Percentiles rank a stretch among this genome's conserved stretches.
These are phyloP conservation scores for Acacia confusa DNA, from an alignment of 306 rosid species.

Conservation along the genomic window DNA sequence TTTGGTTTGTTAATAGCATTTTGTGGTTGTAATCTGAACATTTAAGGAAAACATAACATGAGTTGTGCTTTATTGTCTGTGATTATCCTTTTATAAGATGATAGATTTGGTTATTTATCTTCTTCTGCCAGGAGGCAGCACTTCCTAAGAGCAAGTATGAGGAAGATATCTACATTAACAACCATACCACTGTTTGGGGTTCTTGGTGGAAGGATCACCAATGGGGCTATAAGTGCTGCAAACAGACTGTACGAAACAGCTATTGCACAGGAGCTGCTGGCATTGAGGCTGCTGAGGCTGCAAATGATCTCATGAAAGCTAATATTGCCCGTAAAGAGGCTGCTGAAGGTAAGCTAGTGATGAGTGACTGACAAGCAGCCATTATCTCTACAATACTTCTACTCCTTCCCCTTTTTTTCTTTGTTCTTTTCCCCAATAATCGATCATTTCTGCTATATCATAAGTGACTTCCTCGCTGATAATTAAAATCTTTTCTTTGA, in stretches of 20 bases:
- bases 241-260: constrained; percentile 54
- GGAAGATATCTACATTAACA: constrained; percentile 55
- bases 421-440: neutral
- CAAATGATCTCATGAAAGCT: constrained; percentile 56
- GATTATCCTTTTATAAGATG: neutral
- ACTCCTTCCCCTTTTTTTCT: neutral
- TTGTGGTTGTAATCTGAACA: neutral
- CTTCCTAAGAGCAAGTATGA: constrained; percentile 58
- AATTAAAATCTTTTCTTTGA: neutral
- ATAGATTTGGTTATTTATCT: neutral
- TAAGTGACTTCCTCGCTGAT: neutral
- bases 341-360: constrained; percentile 38
- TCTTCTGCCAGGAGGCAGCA: constrained; percentile 44
- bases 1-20: neutral
- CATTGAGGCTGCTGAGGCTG: constrained; percentile 55
- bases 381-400: neutral
- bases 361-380: neutral
- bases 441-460: neutral
- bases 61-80: neutral
- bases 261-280: constrained; percentile 67
- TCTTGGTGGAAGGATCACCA: constrained; percentile 82
- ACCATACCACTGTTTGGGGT: constrained; percentile 64
- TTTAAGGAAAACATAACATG: neutral
- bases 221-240: constrained; percentile 74
- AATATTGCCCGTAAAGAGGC: constrained; percentile 65